Evolutionary conservation across 805 yeast species (phyloP), one percentile per base, ranked within the genome.

Genomic region (Myxozyma sirexii): DNA sequence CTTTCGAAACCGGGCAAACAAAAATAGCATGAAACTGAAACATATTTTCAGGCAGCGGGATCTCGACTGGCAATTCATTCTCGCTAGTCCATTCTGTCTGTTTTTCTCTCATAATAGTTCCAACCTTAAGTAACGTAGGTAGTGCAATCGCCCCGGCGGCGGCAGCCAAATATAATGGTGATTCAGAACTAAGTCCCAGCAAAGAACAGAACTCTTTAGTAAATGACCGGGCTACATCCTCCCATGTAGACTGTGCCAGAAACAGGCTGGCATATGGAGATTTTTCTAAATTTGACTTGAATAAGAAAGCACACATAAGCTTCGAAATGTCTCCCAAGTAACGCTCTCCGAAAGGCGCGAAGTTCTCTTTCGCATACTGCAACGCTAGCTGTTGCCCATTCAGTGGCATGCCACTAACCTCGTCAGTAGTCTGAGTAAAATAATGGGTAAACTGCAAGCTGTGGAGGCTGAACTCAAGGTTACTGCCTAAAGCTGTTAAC

Each of bases 1-100:
- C 87, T 68, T 84, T 85, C 15, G 84, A 76, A 1, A 86, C 87
- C 0, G 91, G 91, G 68, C 91, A 86, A 3, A 86, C 86, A 68
- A 85, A 86, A 1, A 86, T 78, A 1, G 89, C 82, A 68, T 86
- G 90, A 70, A 79, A 84, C 56, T 80, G 80, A 50, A 84, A 70
- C 53, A 48, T 48, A 24, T 72, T 72, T 0, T 72, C 70, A 0
- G 91, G 90, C 21, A 86, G 71, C 31, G 77, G 76, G 21, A 84
- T 79, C 63, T 82, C 87, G 54, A 84, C 84, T 2, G 89, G 88
- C 17, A 86, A 69, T 70, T 86, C 90, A 66, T 82, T 77, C 33
- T 73, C 70, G 0, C 85, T 77, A 0, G 84, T 77, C 88, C 88
- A 84, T 54, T 79, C 82, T 1, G 82, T 71, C 5, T 73, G 73